Percentiles rank a stretch among this genome's conserved stretches.
These are phyloP conservation scores for Backusella macrospora DNA, from an alignment of 192 early-diverging fungal genomes.

Conservation along the genomic window DNA sequence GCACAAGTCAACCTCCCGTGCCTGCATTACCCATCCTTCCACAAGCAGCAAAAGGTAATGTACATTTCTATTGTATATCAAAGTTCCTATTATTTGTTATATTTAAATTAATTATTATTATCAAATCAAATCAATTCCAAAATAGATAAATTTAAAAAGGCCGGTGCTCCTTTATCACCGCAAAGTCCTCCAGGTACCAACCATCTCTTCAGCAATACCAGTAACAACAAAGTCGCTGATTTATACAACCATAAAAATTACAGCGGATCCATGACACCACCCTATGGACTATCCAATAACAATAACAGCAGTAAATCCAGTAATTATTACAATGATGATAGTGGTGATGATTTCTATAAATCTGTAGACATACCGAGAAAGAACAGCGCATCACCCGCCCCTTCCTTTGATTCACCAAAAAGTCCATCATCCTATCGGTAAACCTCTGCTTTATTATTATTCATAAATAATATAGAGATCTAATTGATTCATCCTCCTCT, in stretches of 20 bases:
- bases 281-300: not conserved
- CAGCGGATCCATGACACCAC: constrained; percentile 13
- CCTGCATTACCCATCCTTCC: constrained; percentile 41
- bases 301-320: not conserved
- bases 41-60: constrained; percentile 10
- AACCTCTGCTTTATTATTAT: not conserved
- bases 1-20: constrained; percentile 51
- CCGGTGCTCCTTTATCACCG: not conserved
- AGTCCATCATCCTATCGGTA: constrained; percentile 23
- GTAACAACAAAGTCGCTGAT: not conserved
- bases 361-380: constrained; percentile 19
- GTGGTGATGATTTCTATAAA: constrained; percentile 7
- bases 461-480: not conserved
- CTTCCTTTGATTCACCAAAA: constrained; percentile 1
- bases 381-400: constrained; percentile 18
- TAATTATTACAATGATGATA: not conserved
- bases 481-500: not conserved
- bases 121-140: too few relatives aligned
- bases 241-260: not conserved
- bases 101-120: too few relatives aligned
- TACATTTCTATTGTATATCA: not conserved
- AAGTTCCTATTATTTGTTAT: not conserved
- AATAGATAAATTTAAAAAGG: constrained; percentile 12
- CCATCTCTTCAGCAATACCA: not conserved
- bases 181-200: constrained; percentile 11